Conservation (phyloP, 768 basidiomycete species). For the Suillus variegatus region DNA sequence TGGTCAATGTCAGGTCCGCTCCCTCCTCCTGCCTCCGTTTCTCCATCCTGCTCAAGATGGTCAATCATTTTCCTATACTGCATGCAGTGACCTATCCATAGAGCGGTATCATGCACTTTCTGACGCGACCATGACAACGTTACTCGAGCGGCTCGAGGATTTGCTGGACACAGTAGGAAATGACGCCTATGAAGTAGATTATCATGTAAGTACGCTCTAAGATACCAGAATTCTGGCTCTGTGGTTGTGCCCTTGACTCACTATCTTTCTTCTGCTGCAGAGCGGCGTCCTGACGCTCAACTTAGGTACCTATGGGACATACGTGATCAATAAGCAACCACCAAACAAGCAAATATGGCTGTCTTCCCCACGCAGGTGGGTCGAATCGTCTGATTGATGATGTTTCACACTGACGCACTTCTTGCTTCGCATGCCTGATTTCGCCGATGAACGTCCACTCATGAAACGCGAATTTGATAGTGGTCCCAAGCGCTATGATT, state of each 20-base stretch:
- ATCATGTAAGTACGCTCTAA: constrained; percentile 59
- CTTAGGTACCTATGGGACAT: constrained; percentile 77
- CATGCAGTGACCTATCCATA: constrained; percentile 51
- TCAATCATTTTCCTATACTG: neutral
- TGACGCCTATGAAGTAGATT: constrained; percentile 79
- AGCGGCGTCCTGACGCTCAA: constrained; percentile 88
- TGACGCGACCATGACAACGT: constrained; percentile 73
- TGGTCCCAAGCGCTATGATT: constrained; percentile 93
- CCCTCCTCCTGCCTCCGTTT: neutral
- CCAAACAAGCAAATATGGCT: constrained; percentile 98
- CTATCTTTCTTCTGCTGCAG: constrained; percentile 38
- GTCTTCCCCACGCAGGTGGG: constrained; percentile 83
- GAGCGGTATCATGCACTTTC: constrained; percentile 71
- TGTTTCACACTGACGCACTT: constrained; percentile 9
- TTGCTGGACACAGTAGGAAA: constrained; percentile 62
- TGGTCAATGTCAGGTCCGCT: constrained; percentile 54
- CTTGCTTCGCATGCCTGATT: neutral
- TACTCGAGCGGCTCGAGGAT: constrained; percentile 75
- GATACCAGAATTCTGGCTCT: neutral
- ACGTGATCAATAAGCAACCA: constrained; percentile 97
- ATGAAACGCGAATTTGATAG: constrained; percentile 39
- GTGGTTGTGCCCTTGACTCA: neutral
- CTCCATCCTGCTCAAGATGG: neutral
- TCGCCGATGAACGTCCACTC: constrained; percentile 8
- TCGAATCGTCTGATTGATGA: constrained; percentile 3